A percentile compares a stretch with the other conserved stretches of the same genome.
phyloP scores from a whole-genome alignment of 768 basidiomycete genomes.

The Boletus subparvulus region DNA sequence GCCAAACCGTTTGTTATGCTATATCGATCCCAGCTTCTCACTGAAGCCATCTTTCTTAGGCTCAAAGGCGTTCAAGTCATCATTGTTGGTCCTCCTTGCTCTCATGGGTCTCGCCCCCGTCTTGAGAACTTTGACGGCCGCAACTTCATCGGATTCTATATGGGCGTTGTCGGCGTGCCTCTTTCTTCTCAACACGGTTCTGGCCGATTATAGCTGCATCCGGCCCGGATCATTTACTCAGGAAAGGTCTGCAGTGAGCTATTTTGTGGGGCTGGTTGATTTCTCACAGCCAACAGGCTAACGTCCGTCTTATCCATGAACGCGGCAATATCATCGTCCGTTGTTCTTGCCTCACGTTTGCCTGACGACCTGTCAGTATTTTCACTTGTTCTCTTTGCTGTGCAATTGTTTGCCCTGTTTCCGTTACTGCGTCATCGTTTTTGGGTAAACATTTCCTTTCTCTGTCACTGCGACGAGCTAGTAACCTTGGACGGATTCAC shows the following conservation, averaged over 20 bases:
- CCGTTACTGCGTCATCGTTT: constrained; percentile 74
- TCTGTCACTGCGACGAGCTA: constrained; percentile 10
- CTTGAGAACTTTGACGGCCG: constrained; percentile 86
- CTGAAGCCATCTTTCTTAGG: constrained; percentile 40
- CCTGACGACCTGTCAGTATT: constrained; percentile 84
- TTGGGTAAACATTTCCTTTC: constrained; percentile 46
- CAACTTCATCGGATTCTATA: constrained; percentile 95
- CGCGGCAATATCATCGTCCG: constrained; percentile 88
- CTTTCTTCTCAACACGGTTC: constrained; percentile 75
- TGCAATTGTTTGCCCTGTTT: constrained; percentile 81
- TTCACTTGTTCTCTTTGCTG: constrained; percentile 80
- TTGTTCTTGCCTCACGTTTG: constrained; percentile 90
- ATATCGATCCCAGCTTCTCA: neutral
- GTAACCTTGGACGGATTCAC: constrained; percentile 16
- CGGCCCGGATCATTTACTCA: constrained; percentile 44
- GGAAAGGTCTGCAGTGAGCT: constrained; percentile 51
- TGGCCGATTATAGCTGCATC: constrained; percentile 76
- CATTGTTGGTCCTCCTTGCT: constrained; percentile 82
- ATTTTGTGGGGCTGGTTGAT: constrained; percentile 21
- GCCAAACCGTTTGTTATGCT: constrained; percentile 26
- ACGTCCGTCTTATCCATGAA: constrained; percentile 87
- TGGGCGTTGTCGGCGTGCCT: constrained; percentile 91
- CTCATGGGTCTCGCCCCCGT: constrained; percentile 91
- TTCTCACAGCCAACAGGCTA: constrained; percentile 48
- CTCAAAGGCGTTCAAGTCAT: constrained; percentile 73